These are phyloP conservation scores for Nepenthes alata DNA, from an alignment of 179 eudicot genomes.

Conservation along the genomic window DNA sequence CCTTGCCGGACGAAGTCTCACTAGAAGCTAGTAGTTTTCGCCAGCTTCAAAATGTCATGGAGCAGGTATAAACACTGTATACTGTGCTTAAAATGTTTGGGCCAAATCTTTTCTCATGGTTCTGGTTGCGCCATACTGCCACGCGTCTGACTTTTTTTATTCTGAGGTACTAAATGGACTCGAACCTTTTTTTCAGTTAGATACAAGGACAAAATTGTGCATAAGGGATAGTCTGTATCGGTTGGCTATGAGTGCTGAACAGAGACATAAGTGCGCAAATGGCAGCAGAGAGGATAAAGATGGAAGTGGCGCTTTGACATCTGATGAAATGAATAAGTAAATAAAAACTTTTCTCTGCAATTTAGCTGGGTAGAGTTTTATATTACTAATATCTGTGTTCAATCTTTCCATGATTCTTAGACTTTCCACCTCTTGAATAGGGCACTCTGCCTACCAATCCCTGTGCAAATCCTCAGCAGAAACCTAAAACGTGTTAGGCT, in stretches of 20 bases:
- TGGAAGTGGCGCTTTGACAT: constrained; percentile 27
- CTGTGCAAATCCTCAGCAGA: no score
- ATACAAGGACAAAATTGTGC: constrained; percentile 73
- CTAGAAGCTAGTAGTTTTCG: constrained; percentile 70
- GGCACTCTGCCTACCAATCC: no score
- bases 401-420: no score
- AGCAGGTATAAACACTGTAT: constrained; percentile 38
- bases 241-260: constrained; percentile 82
- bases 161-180: no score
- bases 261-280: constrained; percentile 54
- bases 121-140: background rate
- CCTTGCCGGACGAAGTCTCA: constrained; percentile 53
- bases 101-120: background rate
- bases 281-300: constrained; percentile 31
- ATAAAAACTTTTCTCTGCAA: no score
- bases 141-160: background rate
- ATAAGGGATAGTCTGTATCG: constrained; percentile 95
- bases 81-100: background rate
- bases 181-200: constrained; percentile 39
- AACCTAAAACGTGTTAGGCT: no score
- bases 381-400: no score
- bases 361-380: no score
- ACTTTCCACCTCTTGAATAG: no score
- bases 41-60: constrained; percentile 81
- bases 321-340: constrained; percentile 60